Percentiles rank a stretch among this genome's conserved stretches.
Evolutionary conservation across 495 filamentous ascomycete genomes (phyloP).

Genomic region (Neurospora pannonica): DNA sequence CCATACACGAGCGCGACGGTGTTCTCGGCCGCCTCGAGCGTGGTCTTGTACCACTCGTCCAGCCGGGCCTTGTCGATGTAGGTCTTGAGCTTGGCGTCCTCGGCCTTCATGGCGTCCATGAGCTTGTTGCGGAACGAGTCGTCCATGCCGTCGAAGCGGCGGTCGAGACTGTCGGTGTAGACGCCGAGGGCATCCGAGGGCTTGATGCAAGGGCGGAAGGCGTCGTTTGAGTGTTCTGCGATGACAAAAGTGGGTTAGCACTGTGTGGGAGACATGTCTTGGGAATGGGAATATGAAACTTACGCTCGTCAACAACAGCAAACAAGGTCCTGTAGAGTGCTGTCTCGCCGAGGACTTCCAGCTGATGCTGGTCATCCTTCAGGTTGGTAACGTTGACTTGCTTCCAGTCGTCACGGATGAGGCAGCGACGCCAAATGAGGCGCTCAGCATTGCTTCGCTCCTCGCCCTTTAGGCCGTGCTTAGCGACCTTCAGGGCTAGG

Average conservation of each 20-base stretch:
- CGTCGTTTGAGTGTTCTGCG: conserved; percentile 16
- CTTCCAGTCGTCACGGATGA: conserved; percentile 70
- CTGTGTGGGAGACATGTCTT: neutral
- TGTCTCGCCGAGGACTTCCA: conserved; percentile 37
- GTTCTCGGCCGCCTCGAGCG: conserved; percentile 19
- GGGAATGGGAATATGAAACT: conserved; percentile 14
- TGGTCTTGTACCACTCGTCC: conserved; percentile 43
- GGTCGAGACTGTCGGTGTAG: conserved; percentile 41
- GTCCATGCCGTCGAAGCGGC: conserved; percentile 41
- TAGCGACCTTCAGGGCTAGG: conserved; percentile 59
- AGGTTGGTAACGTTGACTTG: conserved; percentile 45
- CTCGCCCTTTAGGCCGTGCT: conserved; percentile 41
- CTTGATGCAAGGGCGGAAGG: conserved; percentile 32
- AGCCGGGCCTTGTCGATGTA: conserved; percentile 51
- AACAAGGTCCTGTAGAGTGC: conserved; percentile 41
- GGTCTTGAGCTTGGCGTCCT: conserved; percentile 41
- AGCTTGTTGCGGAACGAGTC: conserved; percentile 38
- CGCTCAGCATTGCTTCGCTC: conserved; percentile 50
- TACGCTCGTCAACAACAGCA: conserved; percentile 33
- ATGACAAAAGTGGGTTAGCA: conserved; percentile 9
- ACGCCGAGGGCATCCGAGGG: conserved; percentile 45
- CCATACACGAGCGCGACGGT: conserved; percentile 13
- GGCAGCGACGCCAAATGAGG: conserved; percentile 77
- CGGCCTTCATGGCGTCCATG: conserved; percentile 44
- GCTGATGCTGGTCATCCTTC: conserved; percentile 40